phyloP scores from a whole-genome alignment of 2,329 filamentous ascomycete species.

The Calonectria pauciramosa region DNA sequence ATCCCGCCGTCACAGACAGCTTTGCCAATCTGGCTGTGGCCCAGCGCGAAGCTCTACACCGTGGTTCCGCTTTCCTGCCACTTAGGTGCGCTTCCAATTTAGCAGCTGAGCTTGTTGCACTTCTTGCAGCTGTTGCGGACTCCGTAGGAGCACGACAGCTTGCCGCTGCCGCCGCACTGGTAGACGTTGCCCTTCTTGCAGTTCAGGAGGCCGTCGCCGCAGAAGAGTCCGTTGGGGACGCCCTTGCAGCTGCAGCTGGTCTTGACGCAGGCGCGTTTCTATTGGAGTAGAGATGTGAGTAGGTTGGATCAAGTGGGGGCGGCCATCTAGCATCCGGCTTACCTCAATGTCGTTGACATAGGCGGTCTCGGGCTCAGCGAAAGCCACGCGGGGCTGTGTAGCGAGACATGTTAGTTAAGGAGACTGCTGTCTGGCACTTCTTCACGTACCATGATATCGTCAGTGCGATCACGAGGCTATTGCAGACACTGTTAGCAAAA shows the following conservation, averaged over 20 bases:
- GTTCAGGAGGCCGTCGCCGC: neutral
- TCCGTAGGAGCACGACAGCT: slow-evolving; percentile 8
- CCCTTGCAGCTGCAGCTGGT: neutral
- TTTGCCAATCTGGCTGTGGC: neutral
- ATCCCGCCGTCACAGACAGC: neutral
- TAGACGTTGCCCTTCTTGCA: slow-evolving; percentile 8
- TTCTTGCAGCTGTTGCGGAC: slow-evolving; percentile 8
- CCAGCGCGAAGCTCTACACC: neutral
- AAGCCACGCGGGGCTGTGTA: neutral
- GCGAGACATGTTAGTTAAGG: neutral
- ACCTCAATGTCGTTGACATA: slow-evolving; percentile 1
- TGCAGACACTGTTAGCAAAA: neutral
- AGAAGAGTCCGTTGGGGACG: slow-evolving; percentile 3
- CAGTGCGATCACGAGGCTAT: neutral
- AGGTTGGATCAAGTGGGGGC: too few relatives aligned
- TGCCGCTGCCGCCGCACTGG: slow-evolving; percentile 1
- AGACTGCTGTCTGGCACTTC: neutral
- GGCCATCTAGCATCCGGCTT: too few relatives aligned
- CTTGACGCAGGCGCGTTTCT: neutral
- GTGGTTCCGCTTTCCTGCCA: neutral
- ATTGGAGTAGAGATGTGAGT: neutral
- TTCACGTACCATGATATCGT: slow-evolving; percentile 4
- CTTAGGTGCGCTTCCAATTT: neutral
- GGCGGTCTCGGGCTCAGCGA: neutral
- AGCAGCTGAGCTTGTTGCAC: slow-evolving; percentile 5